Evolutionary conservation across 306 rosid species (phyloP), one percentile per base, ranked within the genome.

Genomic region (Cicer pinnatifidum): DNA sequence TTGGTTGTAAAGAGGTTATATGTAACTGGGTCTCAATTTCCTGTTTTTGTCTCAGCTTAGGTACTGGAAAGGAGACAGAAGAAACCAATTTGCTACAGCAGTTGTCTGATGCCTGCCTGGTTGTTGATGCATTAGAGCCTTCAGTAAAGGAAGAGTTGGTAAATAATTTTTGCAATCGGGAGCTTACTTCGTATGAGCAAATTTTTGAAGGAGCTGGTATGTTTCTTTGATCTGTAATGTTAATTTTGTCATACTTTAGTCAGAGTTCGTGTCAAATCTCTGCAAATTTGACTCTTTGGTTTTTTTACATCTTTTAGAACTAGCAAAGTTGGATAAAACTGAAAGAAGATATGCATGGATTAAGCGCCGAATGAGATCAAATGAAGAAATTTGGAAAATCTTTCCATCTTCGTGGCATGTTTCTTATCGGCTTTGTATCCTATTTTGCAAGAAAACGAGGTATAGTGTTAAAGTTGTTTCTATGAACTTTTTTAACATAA

Each of bases 341-440:
- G 99, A 94, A 72, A 82, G 97, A 82, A 86, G 97, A 88, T 94
- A 94, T 91, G 99, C 99, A 60, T 94, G 99, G 97, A 94, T 94
- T 80, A 94, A 94, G 81, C 92, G 99, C 57, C 92, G 97, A 43
- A 94, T 94, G 83, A 85, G 99, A 81, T 91, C 99, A 78, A 94
- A 94, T 86, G 99, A 94, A 85, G 99, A 94, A 75, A 87, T 94
- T 47, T 91, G 99, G 99, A 94, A 85, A 88, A 88, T 90, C 33
- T 94, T 94, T 84, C 99, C 99, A 74, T 38, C 85, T 80, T 80
- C 93, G 1, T 94, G 99, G 99, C 99, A 91, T 85, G 99, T 94
- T 75, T 91, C 97, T 46, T 94, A 94, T 84, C 91, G 96, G 12
- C 93, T 94, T 11, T 94, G 99, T 60, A 94, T 94, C 85, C 89